Base-by-base conservation (phyloP, 306 rosid genomes). In the Rosa chinensis region DNA sequence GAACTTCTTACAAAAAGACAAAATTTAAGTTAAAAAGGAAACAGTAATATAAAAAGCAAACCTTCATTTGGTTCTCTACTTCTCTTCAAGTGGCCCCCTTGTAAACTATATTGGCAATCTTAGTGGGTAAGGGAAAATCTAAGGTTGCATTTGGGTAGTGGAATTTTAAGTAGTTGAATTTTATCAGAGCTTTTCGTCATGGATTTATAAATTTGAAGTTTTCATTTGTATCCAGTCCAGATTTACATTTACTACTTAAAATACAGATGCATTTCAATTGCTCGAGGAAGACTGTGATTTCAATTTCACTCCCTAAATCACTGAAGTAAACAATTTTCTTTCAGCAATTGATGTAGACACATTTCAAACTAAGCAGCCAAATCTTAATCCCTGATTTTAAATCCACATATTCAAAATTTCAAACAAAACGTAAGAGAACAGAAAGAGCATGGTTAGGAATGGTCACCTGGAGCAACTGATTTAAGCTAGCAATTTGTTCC, bases 381-480 rank as follows among this genome's bases (percentile, higher is more conserved):
- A 59, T 64, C 12, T 1, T 23, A 10, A 62, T 11, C 8, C 67
- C 40, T 28, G 39, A 62, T 62, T 59, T 59, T 8, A 13, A 9
- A 61, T 9, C 39, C 39, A 25, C 17, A 23, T 25, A 13, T 6
- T 5, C 39, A 28, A 28, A 35, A 48, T 25, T 32, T 55, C 28
- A 20, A 56, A 23, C 35, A n/a, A 0, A 44, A 16, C 10, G 0
- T 13, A 10, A 40, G 52, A 3, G 18, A 61, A 35, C 28, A 63
- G 35, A 56, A 52, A n/a, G 39, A 74, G 56, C 80, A 39, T 17
- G 39, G 3, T 47, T 53, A 61, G 35, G 69, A 82, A 66, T 73
- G 74, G 10, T 59, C 77, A 94, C 97, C 97, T 88, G 95, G 66
- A 92, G 84, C 59, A 89, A 78, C 76, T 81, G 91, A 88, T 72